Evolutionary conservation across 805 yeast species (phyloP).

Genomic region (Maudiozyma turicensis): DNA sequence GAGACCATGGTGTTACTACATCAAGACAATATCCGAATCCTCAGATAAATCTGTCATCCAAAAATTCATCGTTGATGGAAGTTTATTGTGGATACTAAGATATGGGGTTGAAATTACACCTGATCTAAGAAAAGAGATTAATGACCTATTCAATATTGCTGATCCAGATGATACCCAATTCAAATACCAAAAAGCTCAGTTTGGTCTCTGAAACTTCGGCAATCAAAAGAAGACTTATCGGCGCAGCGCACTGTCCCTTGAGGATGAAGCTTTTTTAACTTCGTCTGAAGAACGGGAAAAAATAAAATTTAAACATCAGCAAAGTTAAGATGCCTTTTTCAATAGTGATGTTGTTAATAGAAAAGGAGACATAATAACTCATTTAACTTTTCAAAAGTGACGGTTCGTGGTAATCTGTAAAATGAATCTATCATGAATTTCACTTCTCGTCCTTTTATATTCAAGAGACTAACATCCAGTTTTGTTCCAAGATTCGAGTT

Average conservation of each 20-base stretch:
- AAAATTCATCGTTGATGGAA: conserved; percentile 14
- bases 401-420: background rate
- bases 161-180: conserved; percentile 3
- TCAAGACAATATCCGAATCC: conserved; percentile 12
- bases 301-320: no score
- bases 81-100: conserved; percentile 20
- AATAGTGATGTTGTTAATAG: no score
- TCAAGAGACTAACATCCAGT: background rate
- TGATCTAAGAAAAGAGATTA: conserved; percentile 9
- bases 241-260: no score
- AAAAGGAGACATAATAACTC: no score
- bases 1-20: conserved; percentile 21
- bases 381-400: no score
- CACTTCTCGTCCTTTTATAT: background rate
- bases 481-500: conserved; percentile 66
- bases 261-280: no score
- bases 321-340: no score
- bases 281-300: no score
- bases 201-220: background rate
- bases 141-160: conserved; percentile 7
- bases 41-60: conserved; percentile 10
- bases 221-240: no score
- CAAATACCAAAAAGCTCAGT: background rate
- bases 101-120: conserved; percentile 13
- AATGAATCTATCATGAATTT: background rate